A percentile compares a stretch with the other conserved stretches of the same genome.
phyloP scores from a whole-genome alignment of 306 rosid species.

The Vigna mungo region DNA sequence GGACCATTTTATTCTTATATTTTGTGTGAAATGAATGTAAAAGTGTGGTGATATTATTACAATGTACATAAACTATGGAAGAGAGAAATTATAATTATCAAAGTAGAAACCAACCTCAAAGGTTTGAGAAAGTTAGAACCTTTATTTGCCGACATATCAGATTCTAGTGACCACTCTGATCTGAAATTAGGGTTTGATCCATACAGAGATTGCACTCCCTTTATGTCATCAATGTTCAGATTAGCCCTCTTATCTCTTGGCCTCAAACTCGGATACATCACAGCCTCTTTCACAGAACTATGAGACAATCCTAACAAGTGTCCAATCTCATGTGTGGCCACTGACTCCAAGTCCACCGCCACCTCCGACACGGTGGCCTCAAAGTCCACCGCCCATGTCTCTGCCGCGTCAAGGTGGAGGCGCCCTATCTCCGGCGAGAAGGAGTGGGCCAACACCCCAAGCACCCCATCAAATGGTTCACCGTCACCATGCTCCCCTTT shows the following conservation, averaged over 20 bases:
- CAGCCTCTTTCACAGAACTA: conserved; percentile 66
- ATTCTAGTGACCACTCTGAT: conserved; percentile 53
- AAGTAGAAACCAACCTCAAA: conserved; percentile 13
- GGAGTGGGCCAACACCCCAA: conserved; percentile 83
- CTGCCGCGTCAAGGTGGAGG: conserved; percentile 86
- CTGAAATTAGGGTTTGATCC: conserved; percentile 79
- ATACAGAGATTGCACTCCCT: conserved; percentile 80
- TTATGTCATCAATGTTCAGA: conserved; percentile 67
- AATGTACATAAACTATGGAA: conserved; percentile 27
- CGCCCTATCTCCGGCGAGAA: conserved; percentile 81
- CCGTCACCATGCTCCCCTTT: conserved; percentile 84
- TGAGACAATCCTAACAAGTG: conserved; percentile 86
- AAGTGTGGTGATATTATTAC: no score
- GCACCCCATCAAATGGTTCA: conserved; percentile 83
- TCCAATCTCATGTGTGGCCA: conserved; percentile 87
- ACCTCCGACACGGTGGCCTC: conserved; percentile 52
- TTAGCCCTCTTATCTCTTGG: conserved; percentile 72
- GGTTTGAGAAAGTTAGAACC: conserved; percentile 36
- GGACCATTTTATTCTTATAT: no score
- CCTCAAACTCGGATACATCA: conserved; percentile 85
- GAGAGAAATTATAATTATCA: conserved; percentile 25
- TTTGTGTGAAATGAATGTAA: no score
- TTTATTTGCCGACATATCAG: conserved; percentile 59
- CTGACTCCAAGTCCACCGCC: conserved; percentile 88
- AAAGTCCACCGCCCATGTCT: conserved; percentile 82